A percentile compares a stretch with the other conserved stretches of the same genome.
These are phyloP conservation scores for Paraleonurus japonicus DNA, from an alignment of 257 asterid genomes.

Conservation along the genomic window DNA sequence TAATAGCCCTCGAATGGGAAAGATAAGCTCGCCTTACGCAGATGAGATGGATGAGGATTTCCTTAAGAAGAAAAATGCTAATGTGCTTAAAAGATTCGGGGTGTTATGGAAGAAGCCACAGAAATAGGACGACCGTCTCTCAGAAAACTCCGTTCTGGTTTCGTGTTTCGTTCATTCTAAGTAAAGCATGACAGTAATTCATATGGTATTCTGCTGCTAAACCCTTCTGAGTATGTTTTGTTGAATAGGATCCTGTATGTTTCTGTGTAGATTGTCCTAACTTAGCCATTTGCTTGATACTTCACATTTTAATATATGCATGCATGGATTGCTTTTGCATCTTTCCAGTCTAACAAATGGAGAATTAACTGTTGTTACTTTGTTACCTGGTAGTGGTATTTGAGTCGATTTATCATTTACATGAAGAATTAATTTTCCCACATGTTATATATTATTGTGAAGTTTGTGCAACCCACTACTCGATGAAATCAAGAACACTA, in stretches of 20 bases:
- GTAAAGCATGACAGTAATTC: too few relatives aligned
- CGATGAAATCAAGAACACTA: too few relatives aligned
- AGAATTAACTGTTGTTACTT: not conserved
- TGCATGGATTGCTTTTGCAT: not conserved
- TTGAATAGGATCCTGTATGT: not conserved
- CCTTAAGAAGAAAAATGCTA: conserved; percentile 75
- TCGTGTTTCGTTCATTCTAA: not conserved
- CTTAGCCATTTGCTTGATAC: not conserved
- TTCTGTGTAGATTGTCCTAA: not conserved
- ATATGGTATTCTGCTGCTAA: not conserved
- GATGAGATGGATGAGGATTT: conserved; percentile 73
- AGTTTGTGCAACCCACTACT: too few relatives aligned
- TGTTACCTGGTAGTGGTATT: too few relatives aligned
- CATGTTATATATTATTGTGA: too few relatives aligned
- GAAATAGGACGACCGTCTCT: conserved; percentile 32
- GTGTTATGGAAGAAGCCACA: conserved; percentile 87
- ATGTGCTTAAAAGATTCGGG: conserved; percentile 74
- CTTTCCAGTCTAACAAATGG: not conserved
- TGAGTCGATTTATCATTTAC: too few relatives aligned
- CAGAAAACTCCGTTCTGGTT: not conserved
- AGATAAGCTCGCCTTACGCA: conserved; percentile 52
- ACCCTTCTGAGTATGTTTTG: not conserved
- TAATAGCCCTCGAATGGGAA: conserved; percentile 48
- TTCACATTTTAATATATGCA: not conserved
- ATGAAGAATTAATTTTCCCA: too few relatives aligned